phyloP scores from a whole-genome alignment of 495 filamentous ascomycete species.

The Hypoxylon subgilvum region DNA sequence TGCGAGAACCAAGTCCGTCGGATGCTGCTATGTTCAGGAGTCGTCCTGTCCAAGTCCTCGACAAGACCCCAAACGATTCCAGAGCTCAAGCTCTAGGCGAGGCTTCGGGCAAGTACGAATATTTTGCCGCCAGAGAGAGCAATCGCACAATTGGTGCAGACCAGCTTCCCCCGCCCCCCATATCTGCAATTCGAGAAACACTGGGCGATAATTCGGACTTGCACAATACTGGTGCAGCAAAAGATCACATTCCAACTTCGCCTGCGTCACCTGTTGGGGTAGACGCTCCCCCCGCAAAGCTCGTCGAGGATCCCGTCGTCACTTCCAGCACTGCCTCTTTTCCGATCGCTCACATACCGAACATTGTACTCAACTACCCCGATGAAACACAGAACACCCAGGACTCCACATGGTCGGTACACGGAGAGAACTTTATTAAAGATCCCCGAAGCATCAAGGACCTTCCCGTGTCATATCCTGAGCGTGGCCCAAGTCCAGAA shows the following conservation, averaged over 20 bases:
- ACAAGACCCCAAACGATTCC: neutral
- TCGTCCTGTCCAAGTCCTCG: conserved; percentile 12
- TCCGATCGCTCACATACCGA: neutral
- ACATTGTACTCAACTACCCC: conserved; percentile 5
- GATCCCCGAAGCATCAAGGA: conserved; percentile 33
- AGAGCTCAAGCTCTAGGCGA: conserved; percentile 39
- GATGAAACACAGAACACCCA: neutral
- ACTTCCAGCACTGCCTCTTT: neutral
- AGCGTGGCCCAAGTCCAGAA: conserved; percentile 28
- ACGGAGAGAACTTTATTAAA: conserved; percentile 41
- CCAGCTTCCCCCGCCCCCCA: conserved; percentile 5
- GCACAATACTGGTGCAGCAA: neutral
- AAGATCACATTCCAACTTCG: neutral
- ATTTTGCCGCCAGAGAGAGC: conserved; percentile 47
- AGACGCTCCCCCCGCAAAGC: neutral
- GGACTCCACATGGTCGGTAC: conserved; percentile 31
- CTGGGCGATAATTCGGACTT: neutral
- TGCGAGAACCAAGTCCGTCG: conserved; percentile 48
- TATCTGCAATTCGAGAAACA: conserved; percentile 29
- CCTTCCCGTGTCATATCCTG: neutral
- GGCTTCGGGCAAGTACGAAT: conserved; percentile 48
- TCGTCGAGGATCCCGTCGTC: neutral
- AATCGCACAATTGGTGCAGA: conserved; percentile 34
- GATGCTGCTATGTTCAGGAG: conserved; percentile 54
- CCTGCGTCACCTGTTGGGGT: neutral